These are phyloP conservation scores for Calonectria montana DNA, from an alignment of 2,329 filamentous ascomycete species.

Conservation along the genomic window DNA sequence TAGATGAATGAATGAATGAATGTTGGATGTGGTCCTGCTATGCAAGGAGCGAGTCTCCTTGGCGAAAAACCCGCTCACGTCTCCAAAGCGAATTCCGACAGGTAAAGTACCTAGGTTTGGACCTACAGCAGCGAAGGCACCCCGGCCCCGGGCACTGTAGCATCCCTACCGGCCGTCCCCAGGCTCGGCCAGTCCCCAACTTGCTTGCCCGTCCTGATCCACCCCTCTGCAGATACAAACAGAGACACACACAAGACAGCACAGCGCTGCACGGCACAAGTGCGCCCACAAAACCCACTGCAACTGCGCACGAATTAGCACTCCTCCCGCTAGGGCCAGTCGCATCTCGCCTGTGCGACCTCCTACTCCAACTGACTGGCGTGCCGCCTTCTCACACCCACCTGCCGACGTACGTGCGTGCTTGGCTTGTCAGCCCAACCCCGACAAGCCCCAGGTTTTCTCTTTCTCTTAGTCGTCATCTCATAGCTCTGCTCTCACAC, in stretches of 20 bases:
- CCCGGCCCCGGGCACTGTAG: constrained; percentile 2
- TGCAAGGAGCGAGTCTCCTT: not conserved
- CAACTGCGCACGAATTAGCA: not conserved
- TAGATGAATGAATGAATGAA: too few species aligned
- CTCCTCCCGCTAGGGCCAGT: not conserved
- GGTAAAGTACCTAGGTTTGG: not conserved
- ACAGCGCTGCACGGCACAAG: not conserved
- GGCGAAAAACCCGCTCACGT: not conserved
- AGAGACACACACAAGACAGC: not conserved
- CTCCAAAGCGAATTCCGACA: not conserved
- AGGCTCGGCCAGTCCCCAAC: not conserved
- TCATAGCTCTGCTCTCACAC: constrained; percentile 20
- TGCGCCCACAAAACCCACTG: not conserved
- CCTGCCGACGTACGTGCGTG: not conserved
- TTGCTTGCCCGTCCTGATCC: not conserved
- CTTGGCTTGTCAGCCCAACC: constrained; percentile 24
- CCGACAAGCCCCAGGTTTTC: constrained; percentile 29
- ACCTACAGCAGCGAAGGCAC: not conserved
- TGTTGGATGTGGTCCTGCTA: not conserved
- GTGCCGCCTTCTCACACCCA: not conserved
- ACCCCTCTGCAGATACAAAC: not conserved
- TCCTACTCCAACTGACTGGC: not conserved
- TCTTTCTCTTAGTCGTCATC: constrained; percentile 15
- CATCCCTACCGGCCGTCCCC: not conserved
- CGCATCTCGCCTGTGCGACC: not conserved